phyloP scores from a whole-genome alignment of 768 basidiomycete species.

The Mycena belliarum region DNA sequence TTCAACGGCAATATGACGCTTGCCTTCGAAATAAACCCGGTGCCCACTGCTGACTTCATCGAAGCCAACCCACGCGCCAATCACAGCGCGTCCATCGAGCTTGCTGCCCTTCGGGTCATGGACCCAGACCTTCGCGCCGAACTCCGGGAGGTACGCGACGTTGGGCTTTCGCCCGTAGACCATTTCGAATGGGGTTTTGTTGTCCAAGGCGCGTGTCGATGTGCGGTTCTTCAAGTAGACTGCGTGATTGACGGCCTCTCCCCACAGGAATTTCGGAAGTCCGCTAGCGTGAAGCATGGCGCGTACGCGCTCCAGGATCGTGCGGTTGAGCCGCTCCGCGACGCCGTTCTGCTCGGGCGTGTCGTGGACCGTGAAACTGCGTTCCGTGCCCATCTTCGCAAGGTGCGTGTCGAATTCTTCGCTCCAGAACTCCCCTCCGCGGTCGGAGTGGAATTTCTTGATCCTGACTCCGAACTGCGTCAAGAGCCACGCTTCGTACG shows the following conservation, averaged over 20 bases:
- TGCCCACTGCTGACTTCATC: constrained; percentile 34
- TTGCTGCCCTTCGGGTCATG: constrained; percentile 26
- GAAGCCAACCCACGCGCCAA: constrained; percentile 38
- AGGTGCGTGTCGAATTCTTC: constrained; percentile 25
- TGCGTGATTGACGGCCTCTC: constrained; percentile 28
- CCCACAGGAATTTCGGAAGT: constrained; percentile 36
- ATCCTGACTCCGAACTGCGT: constrained; percentile 29
- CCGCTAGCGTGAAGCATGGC: constrained; percentile 31
- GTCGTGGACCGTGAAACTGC: constrained; percentile 26
- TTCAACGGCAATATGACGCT: constrained; percentile 29
- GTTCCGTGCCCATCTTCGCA: constrained; percentile 20
- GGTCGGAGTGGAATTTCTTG: constrained; percentile 30
- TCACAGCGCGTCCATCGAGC: constrained; percentile 25
- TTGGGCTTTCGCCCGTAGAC: constrained; percentile 24
- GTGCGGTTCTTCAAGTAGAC: constrained; percentile 30
- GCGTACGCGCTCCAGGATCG: constrained; percentile 29
- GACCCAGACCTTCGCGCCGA: constrained; percentile 27
- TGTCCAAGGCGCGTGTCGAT: constrained; percentile 23
- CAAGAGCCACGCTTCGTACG: constrained; percentile 25
- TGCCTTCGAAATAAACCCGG: constrained; percentile 32
- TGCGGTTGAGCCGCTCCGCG: constrained; percentile 37
- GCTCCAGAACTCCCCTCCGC: constrained; percentile 32
- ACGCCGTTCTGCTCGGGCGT: constrained; percentile 39
- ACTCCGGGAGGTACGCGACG: constrained; percentile 22
- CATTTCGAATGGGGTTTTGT: constrained; percentile 27